Conservation (phyloP, 768 basidiomycete genomes). For the Infundibulicybe gibba region DNA sequence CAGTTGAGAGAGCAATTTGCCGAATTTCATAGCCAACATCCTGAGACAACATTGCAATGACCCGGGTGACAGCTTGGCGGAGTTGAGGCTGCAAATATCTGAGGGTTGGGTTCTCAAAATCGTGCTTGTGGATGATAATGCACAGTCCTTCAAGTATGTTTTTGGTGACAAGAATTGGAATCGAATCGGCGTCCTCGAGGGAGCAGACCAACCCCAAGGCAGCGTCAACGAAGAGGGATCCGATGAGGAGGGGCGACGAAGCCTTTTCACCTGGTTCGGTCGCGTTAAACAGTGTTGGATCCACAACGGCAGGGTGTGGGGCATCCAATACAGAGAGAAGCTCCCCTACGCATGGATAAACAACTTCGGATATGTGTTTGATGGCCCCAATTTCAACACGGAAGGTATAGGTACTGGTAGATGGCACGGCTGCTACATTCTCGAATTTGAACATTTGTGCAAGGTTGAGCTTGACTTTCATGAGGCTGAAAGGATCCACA, state of each 20-base stretch:
- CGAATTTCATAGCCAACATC: slow-evolving; percentile 66
- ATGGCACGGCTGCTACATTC: slow-evolving; percentile 42
- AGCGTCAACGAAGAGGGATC: slow-evolving; percentile 62
- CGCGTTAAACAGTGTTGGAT: slow-evolving; percentile 37
- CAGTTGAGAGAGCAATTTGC: slow-evolving; percentile 57
- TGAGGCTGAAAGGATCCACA: slow-evolving; percentile 46
- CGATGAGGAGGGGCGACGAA: slow-evolving; percentile 45
- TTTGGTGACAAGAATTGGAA: slow-evolving; percentile 59
- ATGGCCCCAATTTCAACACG: slow-evolving; percentile 53
- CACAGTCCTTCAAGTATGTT: slow-evolving; percentile 60
- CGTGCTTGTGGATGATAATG: slow-evolving; percentile 70
- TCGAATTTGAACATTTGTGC: slow-evolving; percentile 51
- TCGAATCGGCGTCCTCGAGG: slow-evolving; percentile 34
- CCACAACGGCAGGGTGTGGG: slow-evolving; percentile 41
- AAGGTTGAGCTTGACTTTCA: slow-evolving; percentile 60
- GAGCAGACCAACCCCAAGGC: slow-evolving; percentile 48
- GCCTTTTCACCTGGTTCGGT: slow-evolving; percentile 40
- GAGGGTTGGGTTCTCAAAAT: slow-evolving; percentile 55
- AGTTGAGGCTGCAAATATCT: slow-evolving; percentile 50
- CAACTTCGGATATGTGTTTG: slow-evolving; percentile 32
- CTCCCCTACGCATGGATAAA: slow-evolving; percentile 56
- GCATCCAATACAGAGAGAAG: slow-evolving; percentile 61
- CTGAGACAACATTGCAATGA: slow-evolving; percentile 45
- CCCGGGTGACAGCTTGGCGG: slow-evolving; percentile 47
- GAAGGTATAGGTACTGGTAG: slow-evolving; percentile 44